Evolutionary conservation across 2,329 filamentous ascomycete genomes (phyloP).

Genomic region (Colletotrichum acutatum): DNA sequence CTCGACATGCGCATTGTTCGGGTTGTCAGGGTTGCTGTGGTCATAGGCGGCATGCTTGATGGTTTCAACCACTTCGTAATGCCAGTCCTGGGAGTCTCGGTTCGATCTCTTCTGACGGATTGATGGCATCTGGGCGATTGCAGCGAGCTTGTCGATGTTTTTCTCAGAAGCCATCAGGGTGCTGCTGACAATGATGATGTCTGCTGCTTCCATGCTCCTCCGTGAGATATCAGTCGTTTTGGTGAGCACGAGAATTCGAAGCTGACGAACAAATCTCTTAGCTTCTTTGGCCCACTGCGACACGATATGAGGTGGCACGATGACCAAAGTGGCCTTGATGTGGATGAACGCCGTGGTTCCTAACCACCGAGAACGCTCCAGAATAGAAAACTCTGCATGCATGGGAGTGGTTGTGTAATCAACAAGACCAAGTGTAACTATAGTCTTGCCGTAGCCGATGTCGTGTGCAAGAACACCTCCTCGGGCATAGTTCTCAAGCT

Average conservation of each 20-base stretch:
- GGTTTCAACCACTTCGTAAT: constrained; percentile 11
- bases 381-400: constrained; percentile 36
- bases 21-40: neutral
- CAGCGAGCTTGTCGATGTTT: constrained; percentile 16
- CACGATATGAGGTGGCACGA: constrained; percentile 53
- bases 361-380: constrained; percentile 31
- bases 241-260: constrained; percentile 42
- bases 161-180: constrained; percentile 11
- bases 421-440: constrained; percentile 52
- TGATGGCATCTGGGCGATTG: constrained; percentile 20
- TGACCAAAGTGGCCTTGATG: constrained; percentile 50
- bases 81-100: constrained; percentile 15
- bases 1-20: neutral
- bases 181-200: constrained; percentile 51
- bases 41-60: constrained; percentile 9
- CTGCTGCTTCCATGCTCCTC: constrained; percentile 42
- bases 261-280: constrained; percentile 43
- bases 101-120: constrained; percentile 2
- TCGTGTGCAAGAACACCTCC: constrained; percentile 57
- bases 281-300: constrained; percentile 51
- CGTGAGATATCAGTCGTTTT: constrained; percentile 18
- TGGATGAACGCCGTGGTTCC: constrained; percentile 14
- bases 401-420: constrained; percentile 36
- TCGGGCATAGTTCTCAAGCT: constrained; percentile 39
- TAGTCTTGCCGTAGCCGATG: constrained; percentile 58